Conservation (phyloP, 73 alveolate species). For the Symbiodinium natans region DNA sequence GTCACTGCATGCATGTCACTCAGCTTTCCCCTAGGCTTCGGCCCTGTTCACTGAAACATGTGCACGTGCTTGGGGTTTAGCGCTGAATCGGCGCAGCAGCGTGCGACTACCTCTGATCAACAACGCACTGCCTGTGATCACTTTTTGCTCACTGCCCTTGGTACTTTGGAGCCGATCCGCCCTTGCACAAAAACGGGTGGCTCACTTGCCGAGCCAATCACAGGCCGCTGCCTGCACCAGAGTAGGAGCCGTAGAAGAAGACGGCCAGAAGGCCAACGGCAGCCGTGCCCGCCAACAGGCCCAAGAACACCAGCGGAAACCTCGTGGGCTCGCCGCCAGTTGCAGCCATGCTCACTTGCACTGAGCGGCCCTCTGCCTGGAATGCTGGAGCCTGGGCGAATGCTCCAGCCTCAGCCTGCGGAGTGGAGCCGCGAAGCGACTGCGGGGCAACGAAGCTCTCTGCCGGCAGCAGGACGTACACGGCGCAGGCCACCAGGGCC, state of each 20-base stretch:
- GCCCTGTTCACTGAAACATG: too few relatives aligned
- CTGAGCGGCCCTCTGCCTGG: slow-evolving; percentile 74
- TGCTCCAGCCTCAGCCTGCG: slow-evolving; percentile 83
- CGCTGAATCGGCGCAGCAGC: too few relatives aligned
- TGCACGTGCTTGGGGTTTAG: too few relatives aligned
- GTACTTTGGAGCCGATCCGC: neutral
- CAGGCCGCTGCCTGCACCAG: slow-evolving; percentile 91
- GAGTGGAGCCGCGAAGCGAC: slow-evolving; percentile 65
- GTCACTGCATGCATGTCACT: too few relatives aligned
- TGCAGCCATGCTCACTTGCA: slow-evolving; percentile 85
- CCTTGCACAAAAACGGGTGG: neutral
- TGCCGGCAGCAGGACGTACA: slow-evolving; percentile 83
- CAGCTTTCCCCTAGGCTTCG: too few relatives aligned
- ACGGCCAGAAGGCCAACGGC: slow-evolving; percentile 81
- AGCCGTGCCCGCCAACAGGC: slow-evolving; percentile 92
- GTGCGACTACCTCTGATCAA: too few relatives aligned
- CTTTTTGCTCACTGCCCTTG: neutral
- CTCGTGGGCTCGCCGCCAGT: slow-evolving; percentile 83
- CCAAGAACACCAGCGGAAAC: slow-evolving; percentile 57
- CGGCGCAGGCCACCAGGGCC: slow-evolving; percentile 93
- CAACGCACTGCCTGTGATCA: neutral
- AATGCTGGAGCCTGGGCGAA: slow-evolving; percentile 81
- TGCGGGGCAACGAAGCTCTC: slow-evolving; percentile 89
- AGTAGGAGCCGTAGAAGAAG: slow-evolving; percentile 94
- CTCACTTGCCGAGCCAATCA: neutral